Evolutionary conservation across 257 asterid genomes (phyloP).

Genomic region (Ilex aquifolium): DNA sequence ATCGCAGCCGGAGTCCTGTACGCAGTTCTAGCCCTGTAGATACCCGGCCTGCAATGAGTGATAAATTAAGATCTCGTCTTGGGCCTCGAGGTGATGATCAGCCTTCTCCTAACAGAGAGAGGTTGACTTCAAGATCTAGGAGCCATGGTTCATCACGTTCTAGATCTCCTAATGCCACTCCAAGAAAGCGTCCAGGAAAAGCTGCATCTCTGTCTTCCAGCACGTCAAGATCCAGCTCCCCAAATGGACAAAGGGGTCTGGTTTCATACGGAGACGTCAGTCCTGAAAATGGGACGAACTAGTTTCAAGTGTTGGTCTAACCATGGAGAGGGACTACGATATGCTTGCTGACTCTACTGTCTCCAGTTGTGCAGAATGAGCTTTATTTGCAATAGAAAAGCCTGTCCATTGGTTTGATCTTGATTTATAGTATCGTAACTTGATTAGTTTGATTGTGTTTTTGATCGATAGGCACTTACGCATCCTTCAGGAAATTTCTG

Average conservation of each 20-base stretch:
- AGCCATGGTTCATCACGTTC: slow-evolving; percentile 44
- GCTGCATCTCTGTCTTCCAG: slow-evolving; percentile 25
- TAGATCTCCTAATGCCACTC: slow-evolving; percentile 42
- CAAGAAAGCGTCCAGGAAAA: slow-evolving; percentile 35
- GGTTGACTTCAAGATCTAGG: slow-evolving; percentile 51
- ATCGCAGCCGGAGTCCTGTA: slow-evolving; percentile 54
- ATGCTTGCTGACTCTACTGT: too few species aligned
- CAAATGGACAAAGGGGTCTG: slow-evolving; percentile 53
- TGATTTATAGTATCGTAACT: too few species aligned
- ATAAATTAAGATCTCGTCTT: slow-evolving; percentile 71
- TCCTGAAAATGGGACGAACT: slow-evolving; percentile 40
- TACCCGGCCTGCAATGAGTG: slow-evolving; percentile 47
- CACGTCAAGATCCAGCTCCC: slow-evolving; percentile 55
- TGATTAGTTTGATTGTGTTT: too few species aligned
- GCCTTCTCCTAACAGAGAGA: slow-evolving; percentile 23
- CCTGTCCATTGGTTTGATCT: too few species aligned
- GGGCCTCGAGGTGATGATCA: slow-evolving; percentile 49
- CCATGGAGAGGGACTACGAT: too few species aligned
- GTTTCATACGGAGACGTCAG: slow-evolving; percentile 81
- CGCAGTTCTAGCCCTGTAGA: slow-evolving; percentile 60
- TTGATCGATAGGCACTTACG: too few species aligned
- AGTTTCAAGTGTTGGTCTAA: slow-evolving; percentile 2
- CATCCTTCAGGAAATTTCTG: too few species aligned
- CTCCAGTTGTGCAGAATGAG: too few species aligned
- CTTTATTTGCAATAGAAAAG: too few species aligned